These are phyloP conservation scores for Salvia rosmarinus DNA, from an alignment of 257 asterid genomes.

Conservation along the genomic window DNA sequence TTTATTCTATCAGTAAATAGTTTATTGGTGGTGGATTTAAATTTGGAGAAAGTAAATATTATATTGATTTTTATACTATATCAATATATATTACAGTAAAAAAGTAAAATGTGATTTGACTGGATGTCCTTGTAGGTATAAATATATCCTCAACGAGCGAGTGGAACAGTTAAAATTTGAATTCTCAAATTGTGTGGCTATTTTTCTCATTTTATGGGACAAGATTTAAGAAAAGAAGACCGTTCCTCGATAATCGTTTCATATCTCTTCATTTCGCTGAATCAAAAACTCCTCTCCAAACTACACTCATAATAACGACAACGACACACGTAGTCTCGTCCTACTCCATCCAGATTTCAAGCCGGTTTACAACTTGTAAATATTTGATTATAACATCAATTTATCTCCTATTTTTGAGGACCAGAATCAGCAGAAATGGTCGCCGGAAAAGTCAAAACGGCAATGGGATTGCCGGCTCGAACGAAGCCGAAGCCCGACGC, in stretches of 20 bases:
- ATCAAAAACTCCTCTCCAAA: slow-evolving; percentile 15
- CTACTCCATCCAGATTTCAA: slow-evolving; percentile 39
- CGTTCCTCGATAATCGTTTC: slow-evolving; percentile 63
- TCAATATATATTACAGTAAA: not conserved
- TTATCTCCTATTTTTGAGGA: not conserved
- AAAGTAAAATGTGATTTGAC: no score
- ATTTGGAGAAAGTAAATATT: no score
- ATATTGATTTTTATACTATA: no score
- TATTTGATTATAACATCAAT: not conserved
- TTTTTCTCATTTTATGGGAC: slow-evolving; percentile 17
- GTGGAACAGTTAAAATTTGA: slow-evolving; percentile 37
- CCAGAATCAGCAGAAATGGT: slow-evolving; percentile 52
- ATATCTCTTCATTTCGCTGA: not conserved
- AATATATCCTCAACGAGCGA: slow-evolving; percentile 28
- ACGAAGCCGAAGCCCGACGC: slow-evolving; percentile 49
- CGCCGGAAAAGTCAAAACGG: slow-evolving; percentile 79
- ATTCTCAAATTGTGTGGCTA: not conserved
- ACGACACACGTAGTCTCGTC: slow-evolving; percentile 43
- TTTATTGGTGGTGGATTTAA: no score
- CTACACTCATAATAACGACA: slow-evolving; percentile 27
- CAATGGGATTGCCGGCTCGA: slow-evolving; percentile 63
- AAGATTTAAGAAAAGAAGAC: slow-evolving; percentile 62
- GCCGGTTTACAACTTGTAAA: slow-evolving; percentile 11
- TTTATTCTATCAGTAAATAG: not conserved
- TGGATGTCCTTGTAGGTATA: no score